Conservation (phyloP, 1,284 basidiomycete species). For the Sutorius eximius region DNA sequence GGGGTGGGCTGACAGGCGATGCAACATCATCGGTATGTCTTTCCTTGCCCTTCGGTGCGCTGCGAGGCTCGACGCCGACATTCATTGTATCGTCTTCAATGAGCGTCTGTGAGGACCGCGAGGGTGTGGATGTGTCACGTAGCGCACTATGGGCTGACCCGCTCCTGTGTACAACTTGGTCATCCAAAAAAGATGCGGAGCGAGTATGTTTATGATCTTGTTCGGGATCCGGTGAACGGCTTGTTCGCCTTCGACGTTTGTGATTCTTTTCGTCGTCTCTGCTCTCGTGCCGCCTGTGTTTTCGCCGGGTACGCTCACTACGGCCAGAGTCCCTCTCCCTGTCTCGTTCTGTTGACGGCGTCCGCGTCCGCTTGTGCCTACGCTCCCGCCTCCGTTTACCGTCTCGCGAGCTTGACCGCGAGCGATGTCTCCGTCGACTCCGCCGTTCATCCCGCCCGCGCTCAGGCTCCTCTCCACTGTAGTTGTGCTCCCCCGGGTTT, state of each 20-base stretch:
- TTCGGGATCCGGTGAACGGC: conserved; percentile 17
- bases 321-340: conserved; percentile 13
- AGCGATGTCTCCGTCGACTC: conserved; percentile 28
- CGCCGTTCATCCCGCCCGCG: conserved; percentile 17
- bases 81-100: conserved; percentile 22
- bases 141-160: conserved; percentile 14
- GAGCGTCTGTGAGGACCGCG: conserved; percentile 26
- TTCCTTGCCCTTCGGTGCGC: conserved; percentile 36
- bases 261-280: conserved; percentile 18
- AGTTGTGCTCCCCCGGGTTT: conserved; percentile 21
- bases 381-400: conserved; percentile 18
- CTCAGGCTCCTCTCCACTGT: conserved; percentile 13
- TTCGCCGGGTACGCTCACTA: conserved; percentile 23
- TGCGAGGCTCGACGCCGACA: conserved; percentile 11
- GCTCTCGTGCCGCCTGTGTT: conserved; percentile 23
- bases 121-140: conserved; percentile 28
- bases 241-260: conserved; percentile 24
- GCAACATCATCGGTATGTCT: conserved; percentile 17
- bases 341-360: conserved; percentile 15
- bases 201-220: conserved; percentile 11
- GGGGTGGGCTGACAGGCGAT: conserved; percentile 13
- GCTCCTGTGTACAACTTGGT: conserved; percentile 8
- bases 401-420: conserved; percentile 28
- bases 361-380: conserved; percentile 13
- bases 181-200: conserved; percentile 18